Evolutionary conservation across 352 stramenopile species (phyloP).

Genomic region (Phytophthora capsici): DNA sequence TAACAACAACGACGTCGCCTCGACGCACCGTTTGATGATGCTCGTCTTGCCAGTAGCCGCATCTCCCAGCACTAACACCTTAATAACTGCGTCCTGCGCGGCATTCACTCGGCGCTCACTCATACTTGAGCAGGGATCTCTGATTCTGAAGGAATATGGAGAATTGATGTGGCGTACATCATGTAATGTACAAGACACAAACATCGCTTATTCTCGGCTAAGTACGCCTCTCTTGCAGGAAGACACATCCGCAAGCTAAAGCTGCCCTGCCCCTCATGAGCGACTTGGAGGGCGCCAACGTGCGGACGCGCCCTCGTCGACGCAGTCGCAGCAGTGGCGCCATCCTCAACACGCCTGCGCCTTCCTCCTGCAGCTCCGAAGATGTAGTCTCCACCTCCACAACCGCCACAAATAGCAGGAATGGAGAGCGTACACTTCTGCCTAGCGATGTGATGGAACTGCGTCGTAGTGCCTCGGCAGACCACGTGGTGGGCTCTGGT

Average conservation of each 20-base stretch:
- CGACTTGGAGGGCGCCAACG: constrained; percentile 23
- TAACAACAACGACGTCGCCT: not conserved
- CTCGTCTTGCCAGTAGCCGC: constrained; percentile 93
- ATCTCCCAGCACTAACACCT: constrained; percentile 92
- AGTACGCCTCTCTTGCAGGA: constrained; percentile 5
- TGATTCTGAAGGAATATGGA: not conserved
- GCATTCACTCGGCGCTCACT: constrained; percentile 73
- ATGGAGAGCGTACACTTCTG: constrained; percentile 28
- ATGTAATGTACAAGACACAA: not conserved
- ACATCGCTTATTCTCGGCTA: not conserved
- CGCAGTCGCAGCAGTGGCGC: constrained; percentile 86
- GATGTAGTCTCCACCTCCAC: not conserved
- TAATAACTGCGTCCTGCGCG: constrained; percentile 90
- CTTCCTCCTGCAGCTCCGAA: constrained; percentile 44
- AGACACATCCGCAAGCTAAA: constrained; percentile 23
- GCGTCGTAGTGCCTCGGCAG: constrained; percentile 44
- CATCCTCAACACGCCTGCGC: constrained; percentile 82
- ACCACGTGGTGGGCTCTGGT: constrained; percentile 27
- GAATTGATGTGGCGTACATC: too few species aligned
- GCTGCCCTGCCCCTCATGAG: constrained; percentile 18
- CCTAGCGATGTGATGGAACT: constrained; percentile 49
- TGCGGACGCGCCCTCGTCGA: constrained; percentile 32
- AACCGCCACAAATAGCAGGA: not conserved
- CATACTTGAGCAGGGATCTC: constrained; percentile 38
- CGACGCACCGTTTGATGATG: constrained; percentile 92